Evolutionary conservation across 2,329 filamentous ascomycete species (phyloP), one percentile per base, ranked within the genome.

Genomic region (Talaromyces sp.): DNA sequence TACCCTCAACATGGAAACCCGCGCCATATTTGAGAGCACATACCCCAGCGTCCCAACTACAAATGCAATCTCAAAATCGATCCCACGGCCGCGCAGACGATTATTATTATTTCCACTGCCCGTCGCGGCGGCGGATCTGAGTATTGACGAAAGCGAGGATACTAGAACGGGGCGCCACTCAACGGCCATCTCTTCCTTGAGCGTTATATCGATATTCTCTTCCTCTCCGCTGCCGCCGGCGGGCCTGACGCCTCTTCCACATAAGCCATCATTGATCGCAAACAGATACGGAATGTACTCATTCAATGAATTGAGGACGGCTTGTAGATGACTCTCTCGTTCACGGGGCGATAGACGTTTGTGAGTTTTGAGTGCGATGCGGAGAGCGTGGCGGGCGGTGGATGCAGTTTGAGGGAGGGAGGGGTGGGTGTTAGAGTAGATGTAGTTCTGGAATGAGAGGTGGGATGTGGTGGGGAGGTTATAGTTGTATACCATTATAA

Each of bases 401-500:
- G 92, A 93, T 23, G 92, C 88, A 61, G 86, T 85, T 69, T 93
- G 85, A 25, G 92, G 91, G 46, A 99, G 83, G 0, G 93, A 96
- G 3, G 95, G 93, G 76, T 98, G 93, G 2, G 91, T 92, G 67
- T 88, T 85, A 71, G 90, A 93, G 69, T 80, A 84, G 76, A 96
- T 88, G 76, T 83, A 89, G 40, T 88, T 82, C 23, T 90, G 89
- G 73, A 96, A 93, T 59, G 90, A 88, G 72, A 96, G 88, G 60
- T 89, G 86, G 37, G 92, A 96, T 5, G 93, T 97, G 0, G 93
- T 98, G 1, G 95, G 93, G 35, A 98, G 86, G 11, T 85, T 80
- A 72, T 96, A 97, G 12, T 90, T 89, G 73, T 91, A 98, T 35
- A 93, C 93, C 95, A 98, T 98, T 50, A 18, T 63, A 28, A n/a